Evolutionary conservation across 805 yeast genomes (phyloP), one percentile per base, ranked within the genome.

Genomic region (Saturnispora diversa): DNA sequence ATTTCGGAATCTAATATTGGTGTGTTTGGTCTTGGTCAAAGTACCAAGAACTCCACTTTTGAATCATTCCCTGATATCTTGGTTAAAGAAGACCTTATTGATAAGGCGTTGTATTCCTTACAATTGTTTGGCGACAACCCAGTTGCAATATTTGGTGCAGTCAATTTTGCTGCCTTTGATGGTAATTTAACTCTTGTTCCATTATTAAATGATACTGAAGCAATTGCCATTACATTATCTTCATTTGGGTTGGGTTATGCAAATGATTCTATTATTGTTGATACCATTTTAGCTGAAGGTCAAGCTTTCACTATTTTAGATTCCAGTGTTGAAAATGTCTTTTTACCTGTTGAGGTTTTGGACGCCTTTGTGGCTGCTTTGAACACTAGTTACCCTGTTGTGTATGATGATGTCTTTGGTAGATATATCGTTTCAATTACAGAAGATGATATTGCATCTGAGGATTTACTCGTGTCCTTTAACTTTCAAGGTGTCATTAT

Each of bases 401-500:
- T 31, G 15, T 41, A 41, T 20, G 22, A 36, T 31, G 47, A 44
- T 11, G 31, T 10, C 4, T 26, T 19, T 13, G 47, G 44, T 11
- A 34, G 44, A 32, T 41, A 39, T 21, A 29, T 30, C 17, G 5
- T 41, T n/a, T 7, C 23, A 4, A 22, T 32, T 22, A 24, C 31
- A 17, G 35, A 32, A 11, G n/a, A 29, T n/a, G 20, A 10, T n/a
- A 26, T 27, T 16, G 35, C 21, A 6, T 12, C 21, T 1, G 31
- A 25, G 0, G 29, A 25, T 15, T 12, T 29, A 11, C 20, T 39
- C 46, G 47, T 71, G 7, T 54, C 61, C 26, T 72, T 72, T 47
- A 59, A 68, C 49, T 74, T 80, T 58, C 71, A 74, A 40, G 84
- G 82, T 5, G 55, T 65, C 19, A 44, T 51, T 5, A 70, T 77